These are phyloP conservation scores for Diaporthe ampelina DNA, from an alignment of 2,329 filamentous ascomycete genomes.

Conservation along the genomic window DNA sequence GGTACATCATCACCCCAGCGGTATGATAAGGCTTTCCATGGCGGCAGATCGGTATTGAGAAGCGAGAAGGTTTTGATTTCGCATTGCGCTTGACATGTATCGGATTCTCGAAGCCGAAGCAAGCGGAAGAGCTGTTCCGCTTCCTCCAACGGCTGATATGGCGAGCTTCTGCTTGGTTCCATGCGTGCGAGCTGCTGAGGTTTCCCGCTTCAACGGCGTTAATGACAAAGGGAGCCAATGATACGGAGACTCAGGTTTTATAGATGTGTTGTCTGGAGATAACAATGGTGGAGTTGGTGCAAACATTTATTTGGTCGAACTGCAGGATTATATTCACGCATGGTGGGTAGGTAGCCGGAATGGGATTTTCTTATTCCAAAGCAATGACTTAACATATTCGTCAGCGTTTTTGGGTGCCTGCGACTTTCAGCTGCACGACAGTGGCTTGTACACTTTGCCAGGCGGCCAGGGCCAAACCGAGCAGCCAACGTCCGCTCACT, in stretches of 20 bases:
- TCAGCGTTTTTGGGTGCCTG: no score
- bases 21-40: background rate
- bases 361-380: no score
- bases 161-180: background rate
- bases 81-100: background rate
- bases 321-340: background rate
- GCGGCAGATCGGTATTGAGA: background rate
- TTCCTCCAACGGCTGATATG: background rate
- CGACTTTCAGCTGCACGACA: no score
- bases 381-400: no score
- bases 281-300: background rate
- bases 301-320: background rate
- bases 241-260: no score
- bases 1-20: background rate
- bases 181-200: background rate
- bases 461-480: no score
- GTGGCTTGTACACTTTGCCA: no score
- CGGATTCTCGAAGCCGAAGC: background rate
- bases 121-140: background rate
- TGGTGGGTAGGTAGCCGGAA: no score
- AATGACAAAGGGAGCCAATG: no score
- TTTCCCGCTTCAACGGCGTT: no score
- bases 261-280: background rate
- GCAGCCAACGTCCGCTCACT: no score
- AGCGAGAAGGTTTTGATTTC: background rate